Conservation (phyloP, 345 rosid species). For the Pseudoturritis turrita region DNA sequence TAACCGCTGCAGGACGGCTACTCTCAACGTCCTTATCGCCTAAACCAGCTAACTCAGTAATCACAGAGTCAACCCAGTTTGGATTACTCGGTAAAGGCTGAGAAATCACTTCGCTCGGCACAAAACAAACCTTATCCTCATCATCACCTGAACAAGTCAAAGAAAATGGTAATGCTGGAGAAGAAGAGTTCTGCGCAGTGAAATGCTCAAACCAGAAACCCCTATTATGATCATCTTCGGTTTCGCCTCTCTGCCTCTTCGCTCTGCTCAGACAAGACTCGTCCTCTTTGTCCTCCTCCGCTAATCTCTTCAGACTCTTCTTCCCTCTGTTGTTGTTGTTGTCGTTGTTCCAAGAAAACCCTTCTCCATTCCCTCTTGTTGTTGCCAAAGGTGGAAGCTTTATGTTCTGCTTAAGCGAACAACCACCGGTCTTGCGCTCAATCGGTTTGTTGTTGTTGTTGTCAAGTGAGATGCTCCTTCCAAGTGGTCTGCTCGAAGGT, state of each 20-base stretch:
- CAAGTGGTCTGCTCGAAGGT: slow-evolving; percentile 49
- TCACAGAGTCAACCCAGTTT: slow-evolving; percentile 65
- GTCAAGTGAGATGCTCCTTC: slow-evolving; percentile 54
- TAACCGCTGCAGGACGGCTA: slow-evolving; percentile 48
- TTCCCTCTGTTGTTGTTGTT: slow-evolving; percentile 65
- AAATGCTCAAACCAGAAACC: slow-evolving; percentile 78
- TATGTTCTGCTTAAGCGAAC: slow-evolving; percentile 79
- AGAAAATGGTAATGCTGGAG: slow-evolving; percentile 60
- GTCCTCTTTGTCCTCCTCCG: slow-evolving; percentile 63
- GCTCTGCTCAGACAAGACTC: slow-evolving; percentile 55
- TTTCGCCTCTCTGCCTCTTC: slow-evolving; percentile 67
- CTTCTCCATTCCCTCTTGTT: slow-evolving; percentile 36
- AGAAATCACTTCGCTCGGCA: slow-evolving; percentile 62
- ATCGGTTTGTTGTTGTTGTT: slow-evolving; percentile 46
- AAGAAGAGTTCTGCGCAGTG: slow-evolving; percentile 35
- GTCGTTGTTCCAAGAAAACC: slow-evolving; percentile 51
- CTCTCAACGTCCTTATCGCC: slow-evolving; percentile 65
- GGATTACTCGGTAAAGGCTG: slow-evolving; percentile 70
- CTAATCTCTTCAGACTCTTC: slow-evolving; percentile 78
- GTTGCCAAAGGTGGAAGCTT: slow-evolving; percentile 89
- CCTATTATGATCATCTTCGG: slow-evolving; percentile 41
- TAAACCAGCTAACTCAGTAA: slow-evolving; percentile 64
- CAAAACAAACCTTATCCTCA: slow-evolving; percentile 66
- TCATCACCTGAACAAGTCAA: slow-evolving; percentile 68
- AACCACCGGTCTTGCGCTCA: slow-evolving; percentile 51